Evolutionary conservation across 805 yeast genomes (phyloP).

Genomic region (Candida yuanshanica): DNA sequence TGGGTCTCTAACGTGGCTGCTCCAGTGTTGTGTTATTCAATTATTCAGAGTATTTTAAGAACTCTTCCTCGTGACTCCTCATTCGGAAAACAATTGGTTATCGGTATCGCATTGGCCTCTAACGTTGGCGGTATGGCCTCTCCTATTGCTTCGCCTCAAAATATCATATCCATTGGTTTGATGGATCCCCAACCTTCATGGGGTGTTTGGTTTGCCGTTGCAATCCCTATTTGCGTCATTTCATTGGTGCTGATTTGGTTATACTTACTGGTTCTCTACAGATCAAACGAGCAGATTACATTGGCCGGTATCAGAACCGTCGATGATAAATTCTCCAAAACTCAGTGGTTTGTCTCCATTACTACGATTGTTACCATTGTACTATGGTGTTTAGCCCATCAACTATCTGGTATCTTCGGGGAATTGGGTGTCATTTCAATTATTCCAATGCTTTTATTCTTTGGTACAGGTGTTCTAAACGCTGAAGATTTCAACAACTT

Average conservation of each 20-base stretch:
- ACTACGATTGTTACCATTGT: slow-evolving; percentile 70
- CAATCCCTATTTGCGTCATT: slow-evolving; percentile 71
- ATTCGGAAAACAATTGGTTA: slow-evolving; percentile 75
- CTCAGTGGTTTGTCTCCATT: slow-evolving; percentile 68
- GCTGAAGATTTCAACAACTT: slow-evolving; percentile 93
- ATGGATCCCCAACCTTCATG: slow-evolving; percentile 84
- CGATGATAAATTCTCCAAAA: slow-evolving; percentile 62
- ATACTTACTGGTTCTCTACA: slow-evolving; percentile 60
- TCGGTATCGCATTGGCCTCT: slow-evolving; percentile 91
- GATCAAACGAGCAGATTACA: slow-evolving; percentile 41
- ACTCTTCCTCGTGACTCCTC: slow-evolving; percentile 74
- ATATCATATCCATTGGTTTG: slow-evolving; percentile 80
- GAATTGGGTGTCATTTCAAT: slow-evolving; percentile 97
- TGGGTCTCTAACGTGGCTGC: slow-evolving; percentile 98
- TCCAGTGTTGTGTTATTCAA: slow-evolving; percentile 87
- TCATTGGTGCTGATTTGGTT: slow-evolving; percentile 68
- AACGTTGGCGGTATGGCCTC: slow-evolving; percentile 96
- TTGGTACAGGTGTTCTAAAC: slow-evolving; percentile 82
- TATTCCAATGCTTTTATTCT: slow-evolving; percentile 83
- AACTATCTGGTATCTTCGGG: slow-evolving; percentile 69
- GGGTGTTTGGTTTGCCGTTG: slow-evolving; percentile 90
- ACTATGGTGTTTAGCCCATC: slow-evolving; percentile 86
- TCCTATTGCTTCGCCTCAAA: slow-evolving; percentile 96
- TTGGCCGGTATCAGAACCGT: slow-evolving; percentile 43
- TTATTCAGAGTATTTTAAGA: slow-evolving; percentile 83